Percentiles rank a stretch among this genome's conserved stretches.
Conservation (phyloP, 1,139 yeast genomes). For the Geotrichum australiense region DNA sequence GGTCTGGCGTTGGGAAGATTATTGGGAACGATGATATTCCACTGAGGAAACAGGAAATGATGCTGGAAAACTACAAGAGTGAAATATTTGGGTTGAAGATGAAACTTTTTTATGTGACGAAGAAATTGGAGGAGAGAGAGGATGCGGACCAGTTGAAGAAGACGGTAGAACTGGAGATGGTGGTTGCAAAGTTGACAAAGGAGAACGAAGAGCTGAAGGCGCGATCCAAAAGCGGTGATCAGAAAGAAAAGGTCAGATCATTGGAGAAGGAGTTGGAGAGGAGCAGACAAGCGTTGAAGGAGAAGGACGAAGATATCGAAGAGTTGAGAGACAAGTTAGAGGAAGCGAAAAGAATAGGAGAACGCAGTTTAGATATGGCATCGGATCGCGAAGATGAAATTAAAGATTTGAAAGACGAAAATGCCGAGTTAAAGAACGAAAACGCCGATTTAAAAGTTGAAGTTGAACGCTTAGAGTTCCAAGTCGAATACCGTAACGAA, state of each 20-base stretch:
- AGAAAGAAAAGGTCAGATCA: no score
- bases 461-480: constrained; percentile 17
- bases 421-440: no score
- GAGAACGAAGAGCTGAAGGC: constrained; percentile 19
- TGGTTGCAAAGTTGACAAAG: not conserved
- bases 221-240: constrained; percentile 18
- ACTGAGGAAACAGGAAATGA: constrained; percentile 28
- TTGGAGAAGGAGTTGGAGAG: constrained; percentile 15
- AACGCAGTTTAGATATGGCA: constrained; percentile 22
- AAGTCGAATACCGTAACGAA: constrained; percentile 17
- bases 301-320: constrained; percentile 21
- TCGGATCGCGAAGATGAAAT: constrained; percentile 21
- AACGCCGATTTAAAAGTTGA: constrained; percentile 15
- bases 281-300: constrained; percentile 20
- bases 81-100: constrained; percentile 61
- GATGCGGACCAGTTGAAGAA: constrained; percentile 1
- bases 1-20: constrained; percentile 11
- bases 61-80: constrained; percentile 44
- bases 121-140: constrained; percentile 14
- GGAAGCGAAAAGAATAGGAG: no score
- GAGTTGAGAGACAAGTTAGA: constrained; percentile 23
- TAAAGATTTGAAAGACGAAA: constrained; percentile 4
- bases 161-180: not conserved
- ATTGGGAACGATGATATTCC: constrained; percentile 21
- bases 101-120: constrained; percentile 30